Conservation (phyloP, 2,329 filamentous ascomycete species). For the Cladosporium halotolerans region DNA sequence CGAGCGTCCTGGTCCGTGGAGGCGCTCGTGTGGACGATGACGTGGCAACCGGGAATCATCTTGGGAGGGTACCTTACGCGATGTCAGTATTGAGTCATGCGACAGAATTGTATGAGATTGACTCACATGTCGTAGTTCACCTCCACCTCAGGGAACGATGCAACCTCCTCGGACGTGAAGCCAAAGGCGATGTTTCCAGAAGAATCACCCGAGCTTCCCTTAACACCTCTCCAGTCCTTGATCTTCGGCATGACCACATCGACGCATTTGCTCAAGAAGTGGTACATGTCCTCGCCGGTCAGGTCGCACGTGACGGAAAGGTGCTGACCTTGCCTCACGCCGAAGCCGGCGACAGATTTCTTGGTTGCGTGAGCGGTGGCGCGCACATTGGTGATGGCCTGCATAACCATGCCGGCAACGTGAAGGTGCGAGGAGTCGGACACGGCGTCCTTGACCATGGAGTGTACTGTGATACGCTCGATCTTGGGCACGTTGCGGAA, state of each 20-base stretch:
- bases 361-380: conserved; percentile 64
- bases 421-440: conserved; percentile 70
- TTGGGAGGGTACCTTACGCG: conserved; percentile 55
- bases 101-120: background rate
- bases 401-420: conserved; percentile 74
- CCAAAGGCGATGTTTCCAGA: conserved; percentile 84
- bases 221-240: conserved; percentile 89
- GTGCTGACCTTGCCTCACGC: conserved; percentile 62
- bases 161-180: conserved; percentile 66
- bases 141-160: conserved; percentile 88
- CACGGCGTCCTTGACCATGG: conserved; percentile 60
- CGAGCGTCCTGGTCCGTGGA: conserved; percentile 79
- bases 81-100: conserved; percentile 11
- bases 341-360: conserved; percentile 68
- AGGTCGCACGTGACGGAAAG: conserved; percentile 73
- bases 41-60: conserved; percentile 80
- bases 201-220: conserved; percentile 71
- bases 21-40: conserved; percentile 78
- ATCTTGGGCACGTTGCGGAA: conserved; percentile 84
- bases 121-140: conserved; percentile 86
- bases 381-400: conserved; percentile 75
- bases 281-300: conserved; percentile 71
- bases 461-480: conserved; percentile 72
- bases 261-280: conserved; percentile 85
- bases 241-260: conserved; percentile 89